Evolutionary conservation across 768 basidiomycete genomes (phyloP).

Genomic region (Termitomyces sp.): DNA sequence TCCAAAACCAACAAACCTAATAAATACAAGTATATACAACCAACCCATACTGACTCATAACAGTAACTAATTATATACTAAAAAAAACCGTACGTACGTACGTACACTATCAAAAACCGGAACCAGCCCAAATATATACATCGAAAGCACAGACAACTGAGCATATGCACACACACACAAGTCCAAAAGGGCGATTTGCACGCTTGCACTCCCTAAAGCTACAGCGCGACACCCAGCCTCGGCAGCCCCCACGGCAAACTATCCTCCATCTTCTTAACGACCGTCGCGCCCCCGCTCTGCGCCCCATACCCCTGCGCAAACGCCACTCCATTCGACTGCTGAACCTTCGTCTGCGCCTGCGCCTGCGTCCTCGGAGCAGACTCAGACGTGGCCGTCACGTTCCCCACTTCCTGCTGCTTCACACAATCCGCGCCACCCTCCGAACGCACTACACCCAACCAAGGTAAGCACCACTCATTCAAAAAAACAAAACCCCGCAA

Average conservation of each 20-base stretch:
- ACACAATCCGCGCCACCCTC: conserved; percentile 81
- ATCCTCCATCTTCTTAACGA: conserved; percentile 13
- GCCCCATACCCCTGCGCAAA: neutral
- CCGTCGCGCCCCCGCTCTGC: neutral
- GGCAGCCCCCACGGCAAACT: conserved; percentile 6
- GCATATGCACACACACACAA: neutral
- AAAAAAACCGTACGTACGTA: too few relatives aligned
- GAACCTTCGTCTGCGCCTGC: too few relatives aligned
- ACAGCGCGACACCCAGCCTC: conserved; percentile 15
- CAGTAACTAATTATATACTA: too few relatives aligned
- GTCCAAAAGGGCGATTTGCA: neutral
- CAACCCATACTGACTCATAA: too few relatives aligned
- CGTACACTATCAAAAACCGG: too few relatives aligned
- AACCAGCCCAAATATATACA: too few relatives aligned
- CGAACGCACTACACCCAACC: conserved; percentile 53
- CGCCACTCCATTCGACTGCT: too few relatives aligned
- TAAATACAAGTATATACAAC: too few relatives aligned
- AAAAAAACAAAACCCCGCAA: conserved; percentile 18
- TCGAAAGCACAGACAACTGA: neutral
- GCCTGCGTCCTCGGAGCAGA: too few relatives aligned
- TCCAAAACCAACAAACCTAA: too few relatives aligned
- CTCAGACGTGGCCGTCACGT: neutral
- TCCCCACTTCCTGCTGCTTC: conserved; percentile 31
- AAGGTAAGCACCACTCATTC: too few relatives aligned
- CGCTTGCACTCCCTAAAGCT: neutral